Conservation (phyloP, 2,329 filamentous ascomycete species). For the Fusarium oligoseptatum region DNA sequence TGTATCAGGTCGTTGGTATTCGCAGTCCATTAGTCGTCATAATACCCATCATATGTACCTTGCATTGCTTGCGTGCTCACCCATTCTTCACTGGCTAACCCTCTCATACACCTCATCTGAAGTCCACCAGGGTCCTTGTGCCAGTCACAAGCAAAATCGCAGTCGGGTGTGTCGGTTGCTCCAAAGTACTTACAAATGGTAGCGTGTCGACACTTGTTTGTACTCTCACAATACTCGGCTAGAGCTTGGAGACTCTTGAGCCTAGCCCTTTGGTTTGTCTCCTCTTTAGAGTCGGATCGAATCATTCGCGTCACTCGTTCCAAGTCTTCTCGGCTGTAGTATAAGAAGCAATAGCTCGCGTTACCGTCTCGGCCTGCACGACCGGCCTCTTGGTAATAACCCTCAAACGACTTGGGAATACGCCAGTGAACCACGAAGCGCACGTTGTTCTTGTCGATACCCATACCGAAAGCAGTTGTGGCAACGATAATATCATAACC, state of each 20-base stretch:
- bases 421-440: slow-evolving; percentile 97
- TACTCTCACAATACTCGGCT: slow-evolving; percentile 85
- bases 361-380: slow-evolving; percentile 92
- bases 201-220: slow-evolving; percentile 78
- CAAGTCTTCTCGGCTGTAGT: slow-evolving; percentile 90
- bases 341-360: slow-evolving; percentile 87
- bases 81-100: slow-evolving; percentile 72
- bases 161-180: slow-evolving; percentile 69
- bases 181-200: slow-evolving; percentile 84
- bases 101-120: slow-evolving; percentile 67
- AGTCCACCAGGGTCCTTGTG: slow-evolving; percentile 76
- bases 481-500: slow-evolving; percentile 94
- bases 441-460: slow-evolving; percentile 95
- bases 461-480: slow-evolving; percentile 97
- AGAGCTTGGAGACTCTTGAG: slow-evolving; percentile 76
- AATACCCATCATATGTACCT: slow-evolving; percentile 68
- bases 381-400: slow-evolving; percentile 95
- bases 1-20: neutral
- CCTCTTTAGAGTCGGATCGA: slow-evolving; percentile 59
- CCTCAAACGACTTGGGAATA: slow-evolving; percentile 92
- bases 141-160: slow-evolving; percentile 83
- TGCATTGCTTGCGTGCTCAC: slow-evolving; percentile 73
- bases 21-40: slow-evolving; percentile 56
- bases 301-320: slow-evolving; percentile 76
- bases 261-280: slow-evolving; percentile 63